Conservation (phyloP, 805 yeast species). For the Saccharomycopsis sp. region DNA sequence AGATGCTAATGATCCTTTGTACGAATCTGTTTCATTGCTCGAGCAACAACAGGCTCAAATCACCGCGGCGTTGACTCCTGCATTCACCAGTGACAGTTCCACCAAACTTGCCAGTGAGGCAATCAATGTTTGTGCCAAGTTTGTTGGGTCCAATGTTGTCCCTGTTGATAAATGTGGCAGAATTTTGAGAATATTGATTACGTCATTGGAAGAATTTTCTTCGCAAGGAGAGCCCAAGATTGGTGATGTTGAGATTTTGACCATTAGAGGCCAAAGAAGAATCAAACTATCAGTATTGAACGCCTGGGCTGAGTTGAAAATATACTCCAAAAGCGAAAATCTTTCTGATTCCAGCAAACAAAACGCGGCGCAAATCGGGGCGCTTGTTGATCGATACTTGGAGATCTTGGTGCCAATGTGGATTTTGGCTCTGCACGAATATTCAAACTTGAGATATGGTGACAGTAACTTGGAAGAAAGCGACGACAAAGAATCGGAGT, state of each 20-base stretch:
- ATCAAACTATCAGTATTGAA: slow-evolving; percentile 54
- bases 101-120: slow-evolving; percentile 71
- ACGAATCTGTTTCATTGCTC: slow-evolving; percentile 58
- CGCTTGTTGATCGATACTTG: slow-evolving; percentile 47
- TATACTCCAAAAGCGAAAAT: slow-evolving; percentile 26
- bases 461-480: slow-evolving; percentile 24
- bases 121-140: slow-evolving; percentile 65
- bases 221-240: slow-evolving; percentile 33
- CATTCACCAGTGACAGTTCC: slow-evolving; percentile 65
- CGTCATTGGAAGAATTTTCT: slow-evolving; percentile 50
- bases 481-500: slow-evolving; percentile 28
- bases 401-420: slow-evolving; percentile 64
- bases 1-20: slow-evolving; percentile 57
- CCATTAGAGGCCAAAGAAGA: slow-evolving; percentile 39
- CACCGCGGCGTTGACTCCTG: slow-evolving; percentile 80
- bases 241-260: slow-evolving; percentile 44
- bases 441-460: slow-evolving; percentile 54
- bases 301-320: slow-evolving; percentile 63
- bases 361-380: slow-evolving; percentile 38
- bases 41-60: slow-evolving; percentile 96
- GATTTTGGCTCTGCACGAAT: slow-evolving; percentile 69
- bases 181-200: slow-evolving; percentile 54
- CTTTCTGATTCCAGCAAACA: slow-evolving; percentile 19
- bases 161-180: slow-evolving; percentile 41
- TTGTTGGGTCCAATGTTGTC: slow-evolving; percentile 54